Base-by-base conservation (phyloP, 2,329 filamentous ascomycete genomes). In the Apiospora aurea region DNA sequence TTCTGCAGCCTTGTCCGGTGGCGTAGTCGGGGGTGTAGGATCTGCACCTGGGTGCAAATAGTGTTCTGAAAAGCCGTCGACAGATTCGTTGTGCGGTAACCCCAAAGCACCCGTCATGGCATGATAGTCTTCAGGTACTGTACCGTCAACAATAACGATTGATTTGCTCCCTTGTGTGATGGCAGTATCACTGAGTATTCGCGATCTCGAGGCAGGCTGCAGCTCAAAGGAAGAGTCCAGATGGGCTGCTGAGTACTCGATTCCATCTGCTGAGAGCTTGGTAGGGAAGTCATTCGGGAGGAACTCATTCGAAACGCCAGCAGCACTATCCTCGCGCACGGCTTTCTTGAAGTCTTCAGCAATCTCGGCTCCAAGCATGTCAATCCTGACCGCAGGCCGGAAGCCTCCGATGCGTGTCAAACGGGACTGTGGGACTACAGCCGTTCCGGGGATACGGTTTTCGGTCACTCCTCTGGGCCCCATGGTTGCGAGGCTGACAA, bases 131-230 rank as follows among this genome's bases (percentile, higher is more conserved):
- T 84, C 82, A 0, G 86, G 83, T 21, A 87, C 76, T 0, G 91
- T 92, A 44, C 90, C 90, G 72, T 97, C 94, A 47, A 97, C 90
- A 78, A 97, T 97, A 71, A 97, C 88, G 75, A 97, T 97, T 0
- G 94, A 97, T 78, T 95, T 92, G 85, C 94, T 97, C n/a, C 94
- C 93, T 14, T 87, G 87, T 0, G 94, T 96, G 64, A 96, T 89
- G 7, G 82, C 88, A 75, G 85, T 84, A 73, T 90, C 88, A 74
- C 88, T 90, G 16, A 80, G 76, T 1, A 87, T 86, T 64, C 87
- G 82, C 72, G 72, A 82, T 11, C 81, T 75, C 7, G 79, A 73
- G 8, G 78, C 78, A 6, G 77, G 75, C 5, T 81, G 76, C 29
- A 80, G 78, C n/a, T 83, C 81, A n/a, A 84, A 80, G 7, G 81